Conservation (phyloP, 768 basidiomycete genomes). For the Nidularia sp. region DNA sequence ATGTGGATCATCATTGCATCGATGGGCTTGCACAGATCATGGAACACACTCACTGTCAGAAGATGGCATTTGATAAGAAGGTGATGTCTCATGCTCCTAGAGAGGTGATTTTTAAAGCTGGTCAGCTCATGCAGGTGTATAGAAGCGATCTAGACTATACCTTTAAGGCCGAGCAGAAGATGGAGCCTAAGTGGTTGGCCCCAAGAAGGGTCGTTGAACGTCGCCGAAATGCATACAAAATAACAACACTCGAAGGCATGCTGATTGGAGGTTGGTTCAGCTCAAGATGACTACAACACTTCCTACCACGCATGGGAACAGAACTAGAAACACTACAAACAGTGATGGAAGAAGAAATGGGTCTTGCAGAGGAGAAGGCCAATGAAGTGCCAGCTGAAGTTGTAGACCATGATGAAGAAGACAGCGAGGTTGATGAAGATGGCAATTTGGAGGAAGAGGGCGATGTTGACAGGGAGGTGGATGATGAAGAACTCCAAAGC, state of each 20-base stretch:
- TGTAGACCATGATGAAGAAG: no score
- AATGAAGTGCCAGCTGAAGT: no score
- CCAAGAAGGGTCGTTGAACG: constrained; percentile 5
- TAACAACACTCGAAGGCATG: constrained; percentile 7
- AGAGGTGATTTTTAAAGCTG: constrained; percentile 16
- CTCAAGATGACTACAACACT: not conserved
- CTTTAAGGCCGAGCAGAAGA: constrained; percentile 4
- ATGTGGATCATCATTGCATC: constrained; percentile 21
- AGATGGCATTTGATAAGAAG: constrained; percentile 18
- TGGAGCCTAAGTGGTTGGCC: constrained; percentile 9
- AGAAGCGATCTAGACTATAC: constrained; percentile 9
- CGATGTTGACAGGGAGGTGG: no score
- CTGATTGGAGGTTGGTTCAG: not conserved
- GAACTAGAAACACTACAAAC: not conserved
- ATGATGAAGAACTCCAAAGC: no score
- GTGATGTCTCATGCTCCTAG: constrained; percentile 8
- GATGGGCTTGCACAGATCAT: constrained; percentile 20
- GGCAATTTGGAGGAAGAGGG: no score
- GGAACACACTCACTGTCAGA: constrained; percentile 15
- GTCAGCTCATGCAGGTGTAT: constrained; percentile 10
- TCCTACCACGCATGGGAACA: constrained; percentile 1
- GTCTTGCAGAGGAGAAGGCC: not conserved
- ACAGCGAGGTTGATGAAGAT: no score
- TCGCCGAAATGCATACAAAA: constrained; percentile 10
- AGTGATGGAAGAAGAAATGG: not conserved